Conservation (phyloP, 1,139 yeast species). For the Nakaseomyces bracarensis region DNA sequence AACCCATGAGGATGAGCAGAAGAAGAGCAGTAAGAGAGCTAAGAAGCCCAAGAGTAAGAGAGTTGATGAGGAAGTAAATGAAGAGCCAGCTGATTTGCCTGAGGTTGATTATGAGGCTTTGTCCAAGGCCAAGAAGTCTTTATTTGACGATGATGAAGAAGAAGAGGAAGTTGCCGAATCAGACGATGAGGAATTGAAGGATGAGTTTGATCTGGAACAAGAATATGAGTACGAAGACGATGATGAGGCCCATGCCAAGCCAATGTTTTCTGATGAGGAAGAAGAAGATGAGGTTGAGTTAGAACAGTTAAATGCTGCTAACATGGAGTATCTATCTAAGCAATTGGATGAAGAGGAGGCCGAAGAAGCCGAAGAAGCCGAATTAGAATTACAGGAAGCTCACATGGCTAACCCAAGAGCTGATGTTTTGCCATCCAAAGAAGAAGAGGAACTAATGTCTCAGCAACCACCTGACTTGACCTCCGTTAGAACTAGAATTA, state of each 20-base stretch:
- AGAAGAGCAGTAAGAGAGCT: constrained; percentile 24
- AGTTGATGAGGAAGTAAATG: constrained; percentile 29
- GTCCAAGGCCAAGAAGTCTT: constrained; percentile 57
- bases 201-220: constrained; percentile 50
- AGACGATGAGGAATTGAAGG: constrained; percentile 44
- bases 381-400: constrained; percentile 57
- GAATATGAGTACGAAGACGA: constrained; percentile 44
- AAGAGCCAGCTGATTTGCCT: constrained; percentile 45
- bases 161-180: constrained; percentile 16
- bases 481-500: constrained; percentile 82
- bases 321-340: constrained; percentile 73
- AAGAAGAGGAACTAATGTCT: constrained; percentile 45
- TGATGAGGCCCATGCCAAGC: constrained; percentile 50
- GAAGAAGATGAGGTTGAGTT: constrained; percentile 71
- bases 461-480: constrained; percentile 65
- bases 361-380: constrained; percentile 70
- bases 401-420: constrained; percentile 64
- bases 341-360: constrained; percentile 65
- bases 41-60: constrained; percentile 18
- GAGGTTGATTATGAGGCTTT: constrained; percentile 60
- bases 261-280: constrained; percentile 75
- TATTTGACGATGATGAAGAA: constrained; percentile 59
- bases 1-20: constrained; percentile 18
- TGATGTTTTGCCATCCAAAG: constrained; percentile 51
- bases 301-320: constrained; percentile 74